These are phyloP conservation scores for Scenedesmus sp. DNA, from an alignment of 163 green algal species.

Conservation along the genomic window DNA sequence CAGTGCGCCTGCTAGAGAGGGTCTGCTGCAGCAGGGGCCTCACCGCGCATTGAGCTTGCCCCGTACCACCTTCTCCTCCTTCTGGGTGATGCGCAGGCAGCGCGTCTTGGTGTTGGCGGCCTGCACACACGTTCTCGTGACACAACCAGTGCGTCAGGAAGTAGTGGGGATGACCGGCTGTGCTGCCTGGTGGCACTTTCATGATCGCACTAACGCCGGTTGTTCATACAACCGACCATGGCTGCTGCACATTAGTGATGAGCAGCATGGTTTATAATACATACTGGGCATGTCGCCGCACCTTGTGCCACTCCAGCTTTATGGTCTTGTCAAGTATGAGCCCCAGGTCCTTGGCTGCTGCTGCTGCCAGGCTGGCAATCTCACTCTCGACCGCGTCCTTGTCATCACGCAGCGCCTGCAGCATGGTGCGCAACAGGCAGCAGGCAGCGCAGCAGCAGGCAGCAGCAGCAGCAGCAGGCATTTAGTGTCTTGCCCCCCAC, in stretches of 20 bases:
- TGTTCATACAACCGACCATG: too few relatives aligned
- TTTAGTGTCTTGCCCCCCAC: too few relatives aligned
- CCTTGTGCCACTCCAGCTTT: conserved; percentile 96
- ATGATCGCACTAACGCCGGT: too few relatives aligned
- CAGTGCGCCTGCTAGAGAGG: too few relatives aligned
- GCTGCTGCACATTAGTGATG: too few relatives aligned
- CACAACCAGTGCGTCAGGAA: too few relatives aligned
- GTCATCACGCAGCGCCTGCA: conserved; percentile 53
- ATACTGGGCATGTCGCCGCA: not conserved
- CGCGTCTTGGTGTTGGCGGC: conserved; percentile 80
- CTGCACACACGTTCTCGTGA: not conserved
- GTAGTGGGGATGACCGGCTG: too few relatives aligned
- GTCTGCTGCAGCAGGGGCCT: not conserved
- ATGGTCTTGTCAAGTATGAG: conserved; percentile 91
- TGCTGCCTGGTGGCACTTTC: too few relatives aligned
- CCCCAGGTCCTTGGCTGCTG: conserved; percentile 79
- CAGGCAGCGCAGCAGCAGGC: too few relatives aligned
- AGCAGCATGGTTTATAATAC: too few relatives aligned
- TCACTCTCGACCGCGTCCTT: conserved; percentile 63
- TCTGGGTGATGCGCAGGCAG: conserved; percentile 96
- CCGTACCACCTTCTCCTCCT: conserved; percentile 91
- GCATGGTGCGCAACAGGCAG: not conserved
- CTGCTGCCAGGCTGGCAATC: conserved; percentile 55
- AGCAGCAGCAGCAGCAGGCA: too few relatives aligned
- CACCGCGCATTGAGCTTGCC: conserved; percentile 78